A percentile compares a stretch with the other conserved stretches of the same genome.
phyloP scores from a whole-genome alignment of 2,329 filamentous ascomycete species.

The Aspergillus amoenus region DNA sequence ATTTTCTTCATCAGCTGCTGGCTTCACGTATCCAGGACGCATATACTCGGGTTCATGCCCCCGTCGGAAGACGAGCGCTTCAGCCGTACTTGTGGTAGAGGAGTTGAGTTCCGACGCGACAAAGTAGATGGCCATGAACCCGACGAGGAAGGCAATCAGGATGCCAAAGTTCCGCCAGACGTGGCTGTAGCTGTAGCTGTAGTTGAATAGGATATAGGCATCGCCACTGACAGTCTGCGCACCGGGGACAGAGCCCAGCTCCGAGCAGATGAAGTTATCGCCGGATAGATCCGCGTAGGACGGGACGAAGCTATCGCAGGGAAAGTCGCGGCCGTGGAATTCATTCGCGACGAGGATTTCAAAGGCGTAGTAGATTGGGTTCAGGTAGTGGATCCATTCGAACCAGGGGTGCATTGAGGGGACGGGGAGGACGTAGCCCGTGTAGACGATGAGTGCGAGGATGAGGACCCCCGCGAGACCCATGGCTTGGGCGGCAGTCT shows the following conservation, averaged over 20 bases:
- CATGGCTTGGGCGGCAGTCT: constrained; percentile 61
- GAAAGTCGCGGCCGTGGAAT: constrained; percentile 63
- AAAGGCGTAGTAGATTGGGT: constrained; percentile 75
- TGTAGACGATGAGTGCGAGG: constrained; percentile 43
- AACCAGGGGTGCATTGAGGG: constrained; percentile 69
- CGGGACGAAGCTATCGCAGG: constrained; percentile 52
- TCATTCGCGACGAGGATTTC: constrained; percentile 80
- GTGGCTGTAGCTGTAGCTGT: constrained; percentile 59
- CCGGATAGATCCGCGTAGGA: constrained; percentile 43
- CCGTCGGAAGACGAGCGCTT: background rate
- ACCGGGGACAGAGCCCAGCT: constrained; percentile 56
- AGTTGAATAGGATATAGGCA: constrained; percentile 56
- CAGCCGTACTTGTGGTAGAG: constrained; percentile 63
- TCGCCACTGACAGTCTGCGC: constrained; percentile 61
- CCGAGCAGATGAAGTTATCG: constrained; percentile 34
- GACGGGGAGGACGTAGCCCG: constrained; percentile 42
- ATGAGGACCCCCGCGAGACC: constrained; percentile 53
- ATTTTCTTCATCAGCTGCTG: too few species aligned
- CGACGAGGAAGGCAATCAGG: constrained; percentile 40
- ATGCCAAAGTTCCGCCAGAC: constrained; percentile 70
- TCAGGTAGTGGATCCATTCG: constrained; percentile 74
- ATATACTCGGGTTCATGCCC: constrained; percentile 9
- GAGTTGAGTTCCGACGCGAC: constrained; percentile 40
- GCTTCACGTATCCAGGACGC: background rate
- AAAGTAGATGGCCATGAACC: constrained; percentile 60